Evolutionary conservation across 345 rosid species (phyloP), one percentile per base, ranked within the genome.

Genomic region (rapeseed (Brassica napus)): DNA sequence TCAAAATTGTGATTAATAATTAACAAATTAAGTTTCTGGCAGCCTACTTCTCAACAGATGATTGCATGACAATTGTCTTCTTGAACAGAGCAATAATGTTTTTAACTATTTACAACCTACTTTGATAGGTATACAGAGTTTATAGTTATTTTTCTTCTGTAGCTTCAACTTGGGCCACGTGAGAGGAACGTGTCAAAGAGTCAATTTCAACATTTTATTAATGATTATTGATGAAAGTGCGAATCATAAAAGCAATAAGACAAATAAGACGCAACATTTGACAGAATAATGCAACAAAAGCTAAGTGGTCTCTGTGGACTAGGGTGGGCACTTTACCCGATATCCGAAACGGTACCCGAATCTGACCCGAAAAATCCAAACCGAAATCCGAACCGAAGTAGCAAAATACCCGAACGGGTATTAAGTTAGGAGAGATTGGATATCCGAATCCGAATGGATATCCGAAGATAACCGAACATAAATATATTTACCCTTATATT

Each of bases 41-140:
- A 80, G 86, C 96, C 92, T 83, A 91, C 85, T 78, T 82, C 79
- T 83, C 75, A 91, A 81, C 96, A 71, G 87, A 78, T 80, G 82
- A 44, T 47, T 88, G 23, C 93, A 87, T 84, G 92, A 84, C 69
- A 82, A 88, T 83, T 83, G 89, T 82, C 88, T 85, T 84, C 77
- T 81, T 75, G 78, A 83, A 77, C 84, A 83, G 77, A 44, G 54
- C 3, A 44, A 44, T 3, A 12, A 42, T 42, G 12, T 42, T 44
- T 44, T 11, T 6, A 49, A 14, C 55, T 49, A 49, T 49, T 14
- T 49, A n/a, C 55, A 49, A 49, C 55, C 55, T 14, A 49, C 16
- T 14, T 49, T 55, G 74, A 32, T 73, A 32, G 32, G 68, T 24
- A 61, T 42, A 4, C 18, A 64, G 47, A 74, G 64, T 31, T 52